Base-by-base conservation (phyloP, 1,284 basidiomycete genomes). In the Apiotrichum laibachii region DNA sequence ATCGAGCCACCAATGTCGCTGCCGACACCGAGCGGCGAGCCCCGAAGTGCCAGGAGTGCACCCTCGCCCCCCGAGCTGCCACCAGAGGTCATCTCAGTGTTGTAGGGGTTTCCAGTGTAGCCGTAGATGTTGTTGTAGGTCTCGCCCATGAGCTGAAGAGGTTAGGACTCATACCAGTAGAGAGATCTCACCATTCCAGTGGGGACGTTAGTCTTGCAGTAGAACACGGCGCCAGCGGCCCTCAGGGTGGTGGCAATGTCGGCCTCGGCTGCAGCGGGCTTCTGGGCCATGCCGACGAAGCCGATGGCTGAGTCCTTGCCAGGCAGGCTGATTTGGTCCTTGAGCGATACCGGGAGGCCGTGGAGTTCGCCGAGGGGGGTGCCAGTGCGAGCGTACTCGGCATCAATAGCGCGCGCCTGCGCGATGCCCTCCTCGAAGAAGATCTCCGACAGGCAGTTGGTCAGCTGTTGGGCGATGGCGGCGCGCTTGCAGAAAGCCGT, bases 391-490 rank as follows among this genome's bases (percentile, higher is more conserved):
- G 64, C 63, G 45, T 79, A 67, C 54, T 79, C 68, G 0, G 59
- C 68, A 53, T 81, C 81, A 19, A 80, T 65, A 34, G 70, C 64
- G 16, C 60, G 59, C 1, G 80, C 80, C 9, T 71, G 64, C n/a
- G 58, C 71, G 22, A 78, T 59, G 0, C 72, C 80, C 22, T 73
- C 67, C 2, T 77, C 73, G 56, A 80, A 75, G 57, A 76, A 71
- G 53, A 80, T 71, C 61, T 77, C 76, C 47, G 79, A 64, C 56
- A 81, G 21, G 66, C 77, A 76, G 73, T 79, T 61, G 61, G 76
- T 66, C 13, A 90, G 76, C 71, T 92, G 90, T 59, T 92, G 90
- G 0, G 90, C 89, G 53, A 91, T 77, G 49, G 88, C 81, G 0
- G 90, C 88, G 33, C 89, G 81, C 78, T 91, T 91, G 72, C 84